Evolutionary conservation across 2,329 filamentous ascomycete genomes (phyloP).

Genomic region (Harringtonia lauricola): DNA sequence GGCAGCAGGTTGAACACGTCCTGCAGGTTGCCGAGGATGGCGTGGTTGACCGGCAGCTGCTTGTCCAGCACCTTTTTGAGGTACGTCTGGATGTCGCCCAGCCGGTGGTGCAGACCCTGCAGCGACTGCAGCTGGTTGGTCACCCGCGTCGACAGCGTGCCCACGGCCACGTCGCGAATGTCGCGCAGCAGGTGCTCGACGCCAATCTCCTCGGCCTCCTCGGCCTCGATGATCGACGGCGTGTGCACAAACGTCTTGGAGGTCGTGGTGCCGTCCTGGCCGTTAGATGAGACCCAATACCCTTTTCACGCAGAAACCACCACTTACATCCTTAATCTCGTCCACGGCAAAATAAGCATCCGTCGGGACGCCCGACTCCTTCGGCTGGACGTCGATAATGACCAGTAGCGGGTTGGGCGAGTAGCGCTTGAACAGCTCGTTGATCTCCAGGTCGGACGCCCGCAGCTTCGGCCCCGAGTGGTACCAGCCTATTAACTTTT

Average conservation of each 20-base stretch:
- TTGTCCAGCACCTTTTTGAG: slow-evolving; percentile 91
- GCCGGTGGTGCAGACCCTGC: slow-evolving; percentile 85
- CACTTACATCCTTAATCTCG: slow-evolving; percentile 93
- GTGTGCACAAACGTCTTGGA: slow-evolving; percentile 97
- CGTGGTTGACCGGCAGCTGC: slow-evolving; percentile 90
- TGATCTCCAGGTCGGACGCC: slow-evolving; percentile 96
- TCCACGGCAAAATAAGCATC: slow-evolving; percentile 99
- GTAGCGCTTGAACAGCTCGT: slow-evolving; percentile 99
- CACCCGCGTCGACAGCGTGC: slow-evolving; percentile 90
- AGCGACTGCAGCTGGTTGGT: slow-evolving; percentile 96
- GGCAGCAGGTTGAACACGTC: slow-evolving; percentile 98
- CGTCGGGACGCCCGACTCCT: slow-evolving; percentile 93
- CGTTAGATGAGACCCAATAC: background rate
- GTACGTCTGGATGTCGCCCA: slow-evolving; percentile 92
- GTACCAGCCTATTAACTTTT: slow-evolving; percentile 99
- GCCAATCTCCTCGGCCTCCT: slow-evolving; percentile 97
- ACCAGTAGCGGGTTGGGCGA: slow-evolving; percentile 92
- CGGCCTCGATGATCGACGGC: slow-evolving; percentile 94
- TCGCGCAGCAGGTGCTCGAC: slow-evolving; percentile 96
- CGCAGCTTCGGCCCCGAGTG: slow-evolving; percentile 95
- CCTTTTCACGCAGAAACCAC: background rate
- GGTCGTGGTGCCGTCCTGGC: slow-evolving; percentile 89
- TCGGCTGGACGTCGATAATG: slow-evolving; percentile 97
- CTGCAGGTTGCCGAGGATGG: slow-evolving; percentile 95
- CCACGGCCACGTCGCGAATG: slow-evolving; percentile 94